Evolutionary conservation across 352 stramenopile species (phyloP).

Genomic region (Pythium coloratum): DNA sequence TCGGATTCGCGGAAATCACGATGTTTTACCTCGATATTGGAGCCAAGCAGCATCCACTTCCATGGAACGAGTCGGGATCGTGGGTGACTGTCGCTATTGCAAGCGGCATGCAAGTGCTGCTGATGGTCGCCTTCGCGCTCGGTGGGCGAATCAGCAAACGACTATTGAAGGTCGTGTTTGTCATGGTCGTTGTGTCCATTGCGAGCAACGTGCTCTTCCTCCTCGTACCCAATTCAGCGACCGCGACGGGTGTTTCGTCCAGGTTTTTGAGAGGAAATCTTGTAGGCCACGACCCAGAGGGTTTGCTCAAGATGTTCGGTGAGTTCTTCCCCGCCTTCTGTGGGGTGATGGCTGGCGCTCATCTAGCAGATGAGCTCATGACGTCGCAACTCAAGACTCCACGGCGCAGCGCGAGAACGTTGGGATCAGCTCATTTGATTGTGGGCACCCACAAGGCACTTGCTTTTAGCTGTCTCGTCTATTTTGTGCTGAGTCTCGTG

Average conservation of each 20-base stretch:
- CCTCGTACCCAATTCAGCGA: conserved; percentile 27
- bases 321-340: conserved; percentile 50
- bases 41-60: conserved; percentile 25
- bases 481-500: conserved; percentile 33
- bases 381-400: background rate
- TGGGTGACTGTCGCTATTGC: conserved; percentile 34
- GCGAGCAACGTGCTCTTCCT: conserved; percentile 40
- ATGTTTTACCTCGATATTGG: conserved; percentile 40
- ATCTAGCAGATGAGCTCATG: conserved; percentile 35
- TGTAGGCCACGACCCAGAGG: conserved; percentile 10
- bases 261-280: conserved; percentile 35
- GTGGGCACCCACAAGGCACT: conserved; percentile 48
- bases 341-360: conserved; percentile 37
- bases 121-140: conserved; percentile 23
- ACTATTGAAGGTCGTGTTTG: conserved; percentile 37
- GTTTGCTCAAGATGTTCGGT: conserved; percentile 37
- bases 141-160: conserved; percentile 26
- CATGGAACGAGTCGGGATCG: conserved; percentile 39
- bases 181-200: conserved; percentile 37
- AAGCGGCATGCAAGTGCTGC: conserved; percentile 30
- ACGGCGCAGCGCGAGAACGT: background rate
- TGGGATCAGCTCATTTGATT: conserved; percentile 31
- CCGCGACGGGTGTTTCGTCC: conserved; percentile 33
- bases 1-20: conserved; percentile 51
- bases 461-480: conserved; percentile 35